Conservation (phyloP, 345 rosid genomes). For the Eucalyptus dawsonii region DNA sequence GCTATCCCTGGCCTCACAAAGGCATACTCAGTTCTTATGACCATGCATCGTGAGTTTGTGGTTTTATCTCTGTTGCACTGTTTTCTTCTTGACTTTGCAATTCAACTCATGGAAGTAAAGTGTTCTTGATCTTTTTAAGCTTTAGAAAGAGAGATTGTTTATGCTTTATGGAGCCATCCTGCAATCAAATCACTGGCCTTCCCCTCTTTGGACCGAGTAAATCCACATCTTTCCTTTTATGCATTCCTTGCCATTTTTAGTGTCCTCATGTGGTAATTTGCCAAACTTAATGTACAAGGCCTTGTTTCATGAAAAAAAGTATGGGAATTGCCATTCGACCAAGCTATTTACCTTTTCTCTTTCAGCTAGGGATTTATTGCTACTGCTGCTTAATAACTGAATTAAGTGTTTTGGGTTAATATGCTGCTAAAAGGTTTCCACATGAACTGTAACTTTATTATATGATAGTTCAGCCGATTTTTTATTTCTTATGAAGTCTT, state of each 20-base stretch:
- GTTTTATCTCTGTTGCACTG: neutral
- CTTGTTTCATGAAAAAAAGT: neutral
- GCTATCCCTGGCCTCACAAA: slow-evolving; percentile 97
- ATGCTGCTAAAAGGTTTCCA: neutral
- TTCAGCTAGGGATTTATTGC: neutral
- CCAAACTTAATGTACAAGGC: neutral
- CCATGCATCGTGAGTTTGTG: slow-evolving; percentile 88
- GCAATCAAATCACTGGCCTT: neutral
- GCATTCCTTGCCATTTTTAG: neutral
- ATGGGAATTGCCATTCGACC: neutral
- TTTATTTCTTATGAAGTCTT: neutral
- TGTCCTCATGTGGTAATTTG: neutral
- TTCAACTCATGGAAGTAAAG: neutral
- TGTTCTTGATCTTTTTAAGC: neutral
- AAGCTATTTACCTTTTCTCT: neutral
- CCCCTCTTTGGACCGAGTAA: neutral
- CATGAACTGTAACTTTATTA: neutral
- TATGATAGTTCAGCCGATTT: neutral
- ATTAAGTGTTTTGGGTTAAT: neutral
- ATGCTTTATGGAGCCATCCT: neutral
- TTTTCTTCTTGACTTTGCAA: neutral
- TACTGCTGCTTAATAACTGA: neutral
- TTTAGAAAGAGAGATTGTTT: neutral
- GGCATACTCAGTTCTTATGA: slow-evolving; percentile 98
- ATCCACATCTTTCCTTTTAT: neutral